phyloP scores from a whole-genome alignment of 441 rosid species.

The Gossypium schwendimanii region DNA sequence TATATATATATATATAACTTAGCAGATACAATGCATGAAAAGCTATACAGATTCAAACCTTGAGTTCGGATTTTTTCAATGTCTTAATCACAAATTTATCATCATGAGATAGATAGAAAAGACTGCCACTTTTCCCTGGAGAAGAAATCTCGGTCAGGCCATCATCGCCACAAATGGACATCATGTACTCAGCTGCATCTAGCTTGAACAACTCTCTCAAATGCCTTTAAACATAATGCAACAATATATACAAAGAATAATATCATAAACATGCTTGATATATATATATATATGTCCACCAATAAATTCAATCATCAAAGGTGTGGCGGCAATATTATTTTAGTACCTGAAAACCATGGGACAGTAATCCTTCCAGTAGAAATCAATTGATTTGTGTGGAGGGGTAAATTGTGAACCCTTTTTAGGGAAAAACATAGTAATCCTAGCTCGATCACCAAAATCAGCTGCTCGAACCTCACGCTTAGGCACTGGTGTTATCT shows the following conservation, averaged over 20 bases:
- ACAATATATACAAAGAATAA: not conserved
- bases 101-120: conserved; percentile 88
- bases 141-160: conserved; percentile 79
- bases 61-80: conserved; percentile 70
- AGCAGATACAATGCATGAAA: not conserved
- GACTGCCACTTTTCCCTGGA: conserved; percentile 95
- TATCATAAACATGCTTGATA: not conserved
- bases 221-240: conserved; percentile 43
- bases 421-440: conserved; percentile 81
- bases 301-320: not conserved
- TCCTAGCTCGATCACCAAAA: conserved; percentile 83
- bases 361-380: conserved; percentile 93
- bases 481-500: conserved; percentile 85
- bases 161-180: conserved; percentile 97
- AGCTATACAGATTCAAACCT: conserved; percentile 40
- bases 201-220: conserved; percentile 94
- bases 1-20: not conserved
- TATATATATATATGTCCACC: not conserved
- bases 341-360: conserved; percentile 97
- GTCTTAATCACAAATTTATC: conserved; percentile 95
- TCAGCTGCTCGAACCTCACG: conserved; percentile 89
- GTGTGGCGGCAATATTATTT: not conserved
- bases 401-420: conserved; percentile 90
- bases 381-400: conserved; percentile 77
- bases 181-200: conserved; percentile 99